Evolutionary conservation across 225 moss, liverwort and hornwort genomes (phyloP), one percentile per base, ranked within the genome.

Genomic region (Polytrichum formosum): DNA sequence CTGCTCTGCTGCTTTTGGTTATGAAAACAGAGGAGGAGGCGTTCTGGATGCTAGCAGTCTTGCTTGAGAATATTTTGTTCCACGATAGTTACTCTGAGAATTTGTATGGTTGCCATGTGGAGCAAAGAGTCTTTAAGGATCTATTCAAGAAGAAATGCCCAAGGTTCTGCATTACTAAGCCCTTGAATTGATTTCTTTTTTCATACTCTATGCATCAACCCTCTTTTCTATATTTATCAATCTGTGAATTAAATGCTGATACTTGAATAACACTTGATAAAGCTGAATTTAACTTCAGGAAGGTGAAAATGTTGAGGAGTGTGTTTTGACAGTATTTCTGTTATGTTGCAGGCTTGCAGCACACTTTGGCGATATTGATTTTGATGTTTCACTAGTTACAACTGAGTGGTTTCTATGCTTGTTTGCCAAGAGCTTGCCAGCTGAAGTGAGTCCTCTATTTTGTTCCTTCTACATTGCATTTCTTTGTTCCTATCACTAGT

Each of bases 321-420:
- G 13, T 16, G 16, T 13, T 46, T 46, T 46, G 46, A 46, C 29
- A 25, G 53, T 28, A 2, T 17, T 61, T 20, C 20, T 58, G 26
- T 25, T 66, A 0, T 75, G 13, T 53, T 26, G 21, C 85, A 98
- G 97, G 78, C 82, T 98, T 82, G 84, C 92, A 37, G 70, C 74
- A 55, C 94, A 98, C 71, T 90, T 98, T 77, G 98, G 91, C 59
- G 79, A 84, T 6, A 94, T 98, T 64, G 94, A 94, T 67, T 98
- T 98, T 18, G 98, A 98, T 31, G 91, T 91, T 17, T 92, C 98
- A 7, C 66, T 98, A 72, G 92, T 98, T 1, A 87, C 98, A 70
- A 98, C 98, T 0, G 94, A 98, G 70, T 98, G 98, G 98, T 98
- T 98, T 76, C 78, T 98, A 25, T 98, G 98, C 72, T 81, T 98